phyloP scores from a whole-genome alignment of 2,329 filamentous ascomycete genomes.

The Leptoxyphium fumago region DNA sequence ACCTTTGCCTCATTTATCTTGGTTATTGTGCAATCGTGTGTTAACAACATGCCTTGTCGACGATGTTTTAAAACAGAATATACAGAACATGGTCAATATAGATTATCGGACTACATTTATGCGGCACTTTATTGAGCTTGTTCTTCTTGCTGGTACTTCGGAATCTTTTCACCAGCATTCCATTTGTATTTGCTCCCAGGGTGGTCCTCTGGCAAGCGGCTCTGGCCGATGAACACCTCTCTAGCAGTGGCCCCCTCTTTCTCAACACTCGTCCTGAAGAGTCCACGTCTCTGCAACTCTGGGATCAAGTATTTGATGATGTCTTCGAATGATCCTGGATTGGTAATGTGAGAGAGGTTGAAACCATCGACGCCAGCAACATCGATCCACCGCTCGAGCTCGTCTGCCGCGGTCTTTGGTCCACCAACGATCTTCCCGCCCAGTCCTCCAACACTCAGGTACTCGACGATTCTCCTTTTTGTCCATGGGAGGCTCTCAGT shows the following conservation, averaged over 20 bases:
- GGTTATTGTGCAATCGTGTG: no score
- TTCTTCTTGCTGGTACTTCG: no score
- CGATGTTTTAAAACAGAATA: no score
- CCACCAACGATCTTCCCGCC: slow-evolving; percentile 17
- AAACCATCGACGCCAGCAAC: slow-evolving; percentile 31
- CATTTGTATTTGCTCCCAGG: slow-evolving; percentile 8
- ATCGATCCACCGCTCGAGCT: slow-evolving; percentile 30
- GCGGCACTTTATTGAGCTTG: no score
- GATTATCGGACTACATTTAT: no score
- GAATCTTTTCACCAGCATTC: not conserved
- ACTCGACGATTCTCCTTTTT: slow-evolving; percentile 28
- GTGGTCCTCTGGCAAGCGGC: slow-evolving; percentile 5
- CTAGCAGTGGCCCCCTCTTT: slow-evolving; percentile 11
- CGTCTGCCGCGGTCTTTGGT: slow-evolving; percentile 30
- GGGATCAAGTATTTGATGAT: slow-evolving; percentile 23
- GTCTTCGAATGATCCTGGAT: slow-evolving; percentile 26
- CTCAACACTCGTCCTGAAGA: slow-evolving; percentile 18
- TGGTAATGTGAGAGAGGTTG: slow-evolving; percentile 30
- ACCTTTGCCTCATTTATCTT: no score
- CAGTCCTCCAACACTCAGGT: slow-evolving; percentile 20
- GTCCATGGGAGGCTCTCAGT: slow-evolving; percentile 30
- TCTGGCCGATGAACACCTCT: slow-evolving; percentile 3
- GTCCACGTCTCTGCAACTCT: slow-evolving; percentile 21
- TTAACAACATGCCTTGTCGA: no score
- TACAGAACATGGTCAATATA: no score